Evolutionary conservation across 257 asterid species (phyloP).

Genomic region (Solanum habrochaites): DNA sequence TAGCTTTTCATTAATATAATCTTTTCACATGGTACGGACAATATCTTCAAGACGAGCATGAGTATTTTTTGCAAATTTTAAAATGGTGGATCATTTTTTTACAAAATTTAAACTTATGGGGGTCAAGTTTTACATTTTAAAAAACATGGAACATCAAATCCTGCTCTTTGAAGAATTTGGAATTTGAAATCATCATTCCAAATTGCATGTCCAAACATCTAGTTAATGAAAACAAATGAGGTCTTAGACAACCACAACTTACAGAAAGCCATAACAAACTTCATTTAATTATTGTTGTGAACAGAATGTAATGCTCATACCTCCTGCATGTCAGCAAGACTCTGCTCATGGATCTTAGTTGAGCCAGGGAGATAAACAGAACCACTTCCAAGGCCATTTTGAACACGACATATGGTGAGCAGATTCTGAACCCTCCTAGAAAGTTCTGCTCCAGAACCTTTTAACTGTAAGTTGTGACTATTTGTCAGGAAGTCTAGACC

Average conservation of each 20-base stretch:
- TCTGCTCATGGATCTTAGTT: slow-evolving; percentile 74
- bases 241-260: neutral
- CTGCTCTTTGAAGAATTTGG: neutral
- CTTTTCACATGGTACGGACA: neutral
- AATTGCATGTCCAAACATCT: neutral
- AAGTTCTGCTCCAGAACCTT: slow-evolving; percentile 95
- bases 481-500: slow-evolving; percentile 12
- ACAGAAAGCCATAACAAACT: neutral
- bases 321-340: slow-evolving; percentile 94
- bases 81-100: neutral
- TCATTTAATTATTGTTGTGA: neutral
- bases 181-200: neutral
- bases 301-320: slow-evolving; percentile 17
- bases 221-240: neutral
- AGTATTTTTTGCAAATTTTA: neutral
- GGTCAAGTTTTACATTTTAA: neutral
- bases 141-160: neutral
- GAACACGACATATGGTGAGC: slow-evolving; percentile 60
- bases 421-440: slow-evolving; percentile 89
- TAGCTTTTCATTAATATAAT: neutral
- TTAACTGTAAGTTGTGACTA: slow-evolving; percentile 37
- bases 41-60: neutral
- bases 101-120: neutral
- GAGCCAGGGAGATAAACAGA: slow-evolving; percentile 78
- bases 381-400: slow-evolving; percentile 59